Evolutionary conservation across 768 basidiomycete species (phyloP).

Genomic region (Tubosaeta sp.): DNA sequence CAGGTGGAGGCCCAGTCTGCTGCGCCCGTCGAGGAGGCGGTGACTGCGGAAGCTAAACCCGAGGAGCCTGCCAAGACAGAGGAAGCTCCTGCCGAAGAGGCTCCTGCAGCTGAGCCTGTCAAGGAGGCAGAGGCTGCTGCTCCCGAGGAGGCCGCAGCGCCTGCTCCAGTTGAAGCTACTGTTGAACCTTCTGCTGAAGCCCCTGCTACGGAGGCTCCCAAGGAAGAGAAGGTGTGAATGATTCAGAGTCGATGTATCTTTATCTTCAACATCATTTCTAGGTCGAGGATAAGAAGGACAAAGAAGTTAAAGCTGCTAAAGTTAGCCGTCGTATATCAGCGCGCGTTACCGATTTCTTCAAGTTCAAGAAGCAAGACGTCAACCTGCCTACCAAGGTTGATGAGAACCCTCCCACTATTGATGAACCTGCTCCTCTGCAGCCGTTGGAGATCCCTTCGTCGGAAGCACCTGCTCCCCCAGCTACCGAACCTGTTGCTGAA

Average conservation of each 20-base stretch:
- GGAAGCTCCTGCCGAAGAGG: conserved; percentile 35
- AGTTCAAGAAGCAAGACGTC: conserved; percentile 61
- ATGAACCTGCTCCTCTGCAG: conserved; percentile 75
- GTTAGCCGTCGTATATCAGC: conserved; percentile 81
- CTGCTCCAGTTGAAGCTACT: conserved; percentile 22
- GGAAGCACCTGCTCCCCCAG: conserved; percentile 36
- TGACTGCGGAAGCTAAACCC: conserved; percentile 23
- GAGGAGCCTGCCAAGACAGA: conserved; percentile 40
- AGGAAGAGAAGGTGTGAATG: conserved; percentile 57
- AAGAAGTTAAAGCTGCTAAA: conserved; percentile 51
- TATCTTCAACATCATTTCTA: conserved; percentile 17
- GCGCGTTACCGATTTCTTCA: conserved; percentile 82
- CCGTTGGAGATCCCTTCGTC: conserved; percentile 78
- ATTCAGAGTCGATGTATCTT: background rate
- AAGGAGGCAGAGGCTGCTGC: conserved; percentile 59
- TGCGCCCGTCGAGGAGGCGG: conserved; percentile 31
- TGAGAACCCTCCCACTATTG: conserved; percentile 86
- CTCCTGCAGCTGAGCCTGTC: conserved; percentile 47
- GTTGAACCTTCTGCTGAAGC: conserved; percentile 32
- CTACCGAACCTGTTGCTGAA: conserved; percentile 35
- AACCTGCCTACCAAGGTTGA: conserved; percentile 76
- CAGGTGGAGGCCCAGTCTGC: conserved; percentile 33
- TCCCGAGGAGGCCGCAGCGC: conserved; percentile 23
- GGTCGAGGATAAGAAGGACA: conserved; percentile 47
- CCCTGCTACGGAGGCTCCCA: conserved; percentile 35